These are phyloP conservation scores for Boeremia lycopersici DNA, from an alignment of 2,329 filamentous ascomycete genomes.

Conservation along the genomic window DNA sequence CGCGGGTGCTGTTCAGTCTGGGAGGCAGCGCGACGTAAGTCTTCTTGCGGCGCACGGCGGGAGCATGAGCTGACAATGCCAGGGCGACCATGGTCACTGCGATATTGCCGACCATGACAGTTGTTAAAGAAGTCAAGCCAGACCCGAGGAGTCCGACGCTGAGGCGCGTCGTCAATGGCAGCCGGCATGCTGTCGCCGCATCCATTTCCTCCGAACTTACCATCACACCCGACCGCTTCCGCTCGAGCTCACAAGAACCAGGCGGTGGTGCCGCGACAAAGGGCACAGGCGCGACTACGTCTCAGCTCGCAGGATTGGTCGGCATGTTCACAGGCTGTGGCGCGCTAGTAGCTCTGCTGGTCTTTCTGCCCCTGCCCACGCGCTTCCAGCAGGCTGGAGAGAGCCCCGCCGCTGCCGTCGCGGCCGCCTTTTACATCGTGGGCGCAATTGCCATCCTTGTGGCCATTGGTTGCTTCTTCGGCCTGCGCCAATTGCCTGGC, in stretches of 20 bases:
- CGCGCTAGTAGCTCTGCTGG: constrained; percentile 77
- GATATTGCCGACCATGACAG: constrained; percentile 76
- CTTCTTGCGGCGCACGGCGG: neutral
- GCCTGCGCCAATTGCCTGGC: constrained; percentile 69
- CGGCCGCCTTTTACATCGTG: constrained; percentile 87
- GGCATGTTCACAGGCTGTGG: constrained; percentile 92
- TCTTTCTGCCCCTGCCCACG: constrained; percentile 88
- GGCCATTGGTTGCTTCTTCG: constrained; percentile 76
- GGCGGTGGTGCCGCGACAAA: constrained; percentile 22
- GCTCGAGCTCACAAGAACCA: constrained; percentile 38
- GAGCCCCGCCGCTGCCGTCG: constrained; percentile 75
- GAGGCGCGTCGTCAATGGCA: constrained; percentile 43
- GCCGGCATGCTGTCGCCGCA: constrained; percentile 64
- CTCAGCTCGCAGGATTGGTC: constrained; percentile 82
- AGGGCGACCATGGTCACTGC: constrained; percentile 94
- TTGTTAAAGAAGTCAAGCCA: constrained; percentile 29
- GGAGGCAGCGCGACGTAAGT: constrained; percentile 83
- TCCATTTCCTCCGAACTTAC: constrained; percentile 77
- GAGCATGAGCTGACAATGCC: constrained; percentile 17
- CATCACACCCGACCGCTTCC: constrained; percentile 68
- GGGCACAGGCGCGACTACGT: constrained; percentile 53
- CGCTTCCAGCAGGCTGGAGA: constrained; percentile 76
- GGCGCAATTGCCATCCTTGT: constrained; percentile 73
- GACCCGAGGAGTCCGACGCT: constrained; percentile 34
- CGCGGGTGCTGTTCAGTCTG: constrained; percentile 83